Conservation (phyloP, 768 basidiomycete genomes). For the Suillus luteus region DNA sequence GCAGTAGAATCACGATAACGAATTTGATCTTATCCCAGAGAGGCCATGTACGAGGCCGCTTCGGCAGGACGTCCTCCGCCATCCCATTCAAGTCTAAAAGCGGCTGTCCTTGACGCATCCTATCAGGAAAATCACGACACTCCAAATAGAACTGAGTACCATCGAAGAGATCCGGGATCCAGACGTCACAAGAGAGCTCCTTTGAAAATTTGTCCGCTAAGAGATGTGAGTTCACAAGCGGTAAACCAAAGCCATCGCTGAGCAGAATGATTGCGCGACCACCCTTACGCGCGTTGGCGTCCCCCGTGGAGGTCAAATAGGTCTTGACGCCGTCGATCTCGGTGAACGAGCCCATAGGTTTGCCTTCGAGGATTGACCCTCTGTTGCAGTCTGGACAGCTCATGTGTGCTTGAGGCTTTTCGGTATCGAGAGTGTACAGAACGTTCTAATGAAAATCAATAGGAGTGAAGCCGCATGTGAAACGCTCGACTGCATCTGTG, state of each 20-base stretch:
- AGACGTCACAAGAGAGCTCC: too few relatives aligned
- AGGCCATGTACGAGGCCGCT: too few relatives aligned
- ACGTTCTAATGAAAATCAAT: neutral
- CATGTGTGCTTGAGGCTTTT: neutral
- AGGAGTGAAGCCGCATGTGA: too few relatives aligned
- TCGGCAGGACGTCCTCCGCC: too few relatives aligned
- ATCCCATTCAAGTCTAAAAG: too few relatives aligned
- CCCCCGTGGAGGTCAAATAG: conserved; percentile 42
- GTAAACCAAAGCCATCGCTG: conserved; percentile 59
- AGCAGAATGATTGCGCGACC: conserved; percentile 49
- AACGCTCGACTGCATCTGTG: too few relatives aligned
- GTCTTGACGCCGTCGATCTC: conserved; percentile 37
- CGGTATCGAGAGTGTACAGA: neutral
- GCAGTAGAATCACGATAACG: too few relatives aligned
- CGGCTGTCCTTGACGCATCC: too few relatives aligned
- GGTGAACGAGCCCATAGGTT: conserved; percentile 43
- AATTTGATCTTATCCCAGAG: too few relatives aligned
- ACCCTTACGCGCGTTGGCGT: conserved; percentile 5
- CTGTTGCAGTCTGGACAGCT: conserved; percentile 38
- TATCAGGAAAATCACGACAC: too few relatives aligned
- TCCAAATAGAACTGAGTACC: too few relatives aligned
- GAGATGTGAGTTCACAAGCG: conserved; percentile 53
- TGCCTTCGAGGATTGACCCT: conserved; percentile 46
- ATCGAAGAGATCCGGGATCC: too few relatives aligned
- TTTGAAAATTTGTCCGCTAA: conserved; percentile 23